phyloP scores from a whole-genome alignment of 345 rosid genomes.

The Garcia nutans region DNA sequence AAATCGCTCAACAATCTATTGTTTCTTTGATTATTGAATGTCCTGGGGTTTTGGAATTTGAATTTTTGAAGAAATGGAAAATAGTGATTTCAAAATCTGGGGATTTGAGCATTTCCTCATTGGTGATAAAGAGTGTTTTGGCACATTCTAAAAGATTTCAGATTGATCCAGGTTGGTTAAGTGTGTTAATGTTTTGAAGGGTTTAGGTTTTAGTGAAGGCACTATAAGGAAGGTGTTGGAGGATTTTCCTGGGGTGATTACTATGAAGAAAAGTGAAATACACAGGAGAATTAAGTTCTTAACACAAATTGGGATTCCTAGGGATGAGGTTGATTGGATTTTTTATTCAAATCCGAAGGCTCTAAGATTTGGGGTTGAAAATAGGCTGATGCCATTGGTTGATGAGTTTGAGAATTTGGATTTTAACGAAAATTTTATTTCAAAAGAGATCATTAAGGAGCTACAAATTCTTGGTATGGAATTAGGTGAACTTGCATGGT shows the following conservation, averaged over 20 bases:
- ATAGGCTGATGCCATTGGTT: slow-evolving; percentile 57
- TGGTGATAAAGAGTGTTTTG: slow-evolving; percentile 44
- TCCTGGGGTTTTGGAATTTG: slow-evolving; percentile 59
- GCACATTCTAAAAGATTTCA: slow-evolving; percentile 51
- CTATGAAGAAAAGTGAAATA: slow-evolving; percentile 47
- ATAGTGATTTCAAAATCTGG: slow-evolving; percentile 24
- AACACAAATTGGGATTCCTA: slow-evolving; percentile 38
- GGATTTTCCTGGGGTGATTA: slow-evolving; percentile 50
- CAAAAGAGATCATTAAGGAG: slow-evolving; percentile 57
- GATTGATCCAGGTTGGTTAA: slow-evolving; percentile 47
- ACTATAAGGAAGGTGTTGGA: slow-evolving; percentile 48
- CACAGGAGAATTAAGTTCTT: slow-evolving; percentile 49
- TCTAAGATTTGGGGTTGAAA: slow-evolving; percentile 49
- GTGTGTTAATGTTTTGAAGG: slow-evolving; percentile 40
- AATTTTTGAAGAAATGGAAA: slow-evolving; percentile 65
- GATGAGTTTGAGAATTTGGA: slow-evolving; percentile 61
- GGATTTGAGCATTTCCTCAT: slow-evolving; percentile 32
- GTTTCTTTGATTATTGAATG: slow-evolving; percentile 56
- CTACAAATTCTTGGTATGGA: slow-evolving; percentile 68
- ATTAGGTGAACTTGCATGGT: slow-evolving; percentile 70
- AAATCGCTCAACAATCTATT: slow-evolving; percentile 49
- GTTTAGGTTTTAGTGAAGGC: slow-evolving; percentile 57
- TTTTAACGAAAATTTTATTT: slow-evolving; percentile 43
- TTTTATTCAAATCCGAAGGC: slow-evolving; percentile 48
- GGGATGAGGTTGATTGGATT: slow-evolving; percentile 46